phyloP scores from a whole-genome alignment of 2,329 filamentous ascomycete genomes.

The Trichoderma lentiforme region DNA sequence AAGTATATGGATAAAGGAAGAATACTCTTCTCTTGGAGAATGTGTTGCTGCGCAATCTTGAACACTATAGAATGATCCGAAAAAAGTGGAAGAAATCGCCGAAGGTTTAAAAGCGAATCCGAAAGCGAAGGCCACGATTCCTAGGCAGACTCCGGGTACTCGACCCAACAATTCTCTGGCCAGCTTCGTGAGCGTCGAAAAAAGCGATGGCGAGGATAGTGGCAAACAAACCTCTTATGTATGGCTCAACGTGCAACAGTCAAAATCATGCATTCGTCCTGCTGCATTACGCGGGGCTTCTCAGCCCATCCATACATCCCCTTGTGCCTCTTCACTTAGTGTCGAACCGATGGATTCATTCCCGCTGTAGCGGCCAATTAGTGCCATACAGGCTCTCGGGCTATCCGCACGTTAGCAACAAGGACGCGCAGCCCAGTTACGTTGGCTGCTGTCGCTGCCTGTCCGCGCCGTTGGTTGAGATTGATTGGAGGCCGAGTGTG shows the following conservation, averaged over 20 bases:
- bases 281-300: neutral
- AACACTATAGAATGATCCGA: neutral
- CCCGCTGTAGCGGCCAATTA: neutral
- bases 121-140: neutral
- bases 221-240: neutral
- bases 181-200: neutral
- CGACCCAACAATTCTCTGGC: neutral
- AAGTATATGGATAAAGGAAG: neutral
- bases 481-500: neutral
- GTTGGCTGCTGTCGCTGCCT: slow-evolving; percentile 5
- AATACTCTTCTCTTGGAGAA: neutral
- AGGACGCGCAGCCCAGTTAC: slow-evolving; percentile 11
- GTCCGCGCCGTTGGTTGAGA: neutral
- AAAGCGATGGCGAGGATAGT: neutral
- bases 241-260: neutral
- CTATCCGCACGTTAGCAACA: neutral
- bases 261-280: neutral
- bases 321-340: neutral
- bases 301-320: neutral
- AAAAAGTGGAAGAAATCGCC: neutral
- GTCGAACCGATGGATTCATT: neutral
- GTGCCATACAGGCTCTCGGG: neutral
- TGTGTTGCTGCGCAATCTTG: neutral
- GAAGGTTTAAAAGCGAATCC: neutral
- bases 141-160: slow-evolving; percentile 8